Conservation (phyloP, 805 yeast species). For the Clavispora vitiphila region DNA sequence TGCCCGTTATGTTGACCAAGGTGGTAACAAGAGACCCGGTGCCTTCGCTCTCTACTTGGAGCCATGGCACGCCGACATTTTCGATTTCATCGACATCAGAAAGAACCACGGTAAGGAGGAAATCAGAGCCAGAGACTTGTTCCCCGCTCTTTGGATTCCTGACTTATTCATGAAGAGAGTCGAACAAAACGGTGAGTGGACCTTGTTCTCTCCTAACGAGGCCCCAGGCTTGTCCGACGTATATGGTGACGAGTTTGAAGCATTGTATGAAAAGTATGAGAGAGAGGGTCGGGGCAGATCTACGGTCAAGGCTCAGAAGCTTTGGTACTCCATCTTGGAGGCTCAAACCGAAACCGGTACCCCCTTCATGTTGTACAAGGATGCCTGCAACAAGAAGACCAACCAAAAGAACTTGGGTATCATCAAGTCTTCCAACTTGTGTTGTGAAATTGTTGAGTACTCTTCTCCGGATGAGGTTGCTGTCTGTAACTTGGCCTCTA, state of each 20-base stretch:
- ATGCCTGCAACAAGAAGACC: conserved; percentile 54
- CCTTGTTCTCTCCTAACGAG: conserved; percentile 55
- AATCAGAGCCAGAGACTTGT: conserved; percentile 57
- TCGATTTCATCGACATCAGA: conserved; percentile 55
- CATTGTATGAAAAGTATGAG: conserved; percentile 49
- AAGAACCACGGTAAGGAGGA: conserved; percentile 64
- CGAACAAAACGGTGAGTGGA: conserved; percentile 52
- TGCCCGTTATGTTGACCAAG: conserved; percentile 61
- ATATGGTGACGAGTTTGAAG: conserved; percentile 53
- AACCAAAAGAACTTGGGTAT: conserved; percentile 58
- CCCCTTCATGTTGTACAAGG: conserved; percentile 61
- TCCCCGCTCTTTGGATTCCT: conserved; percentile 61
- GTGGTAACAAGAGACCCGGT: conserved; percentile 64
- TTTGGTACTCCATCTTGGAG: conserved; percentile 57
- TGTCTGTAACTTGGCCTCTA: conserved; percentile 58
- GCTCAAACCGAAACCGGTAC: conserved; percentile 65
- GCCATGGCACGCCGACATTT: conserved; percentile 61
- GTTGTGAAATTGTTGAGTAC: conserved; percentile 61
- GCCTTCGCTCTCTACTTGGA: conserved; percentile 58
- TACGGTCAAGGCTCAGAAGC: conserved; percentile 53
- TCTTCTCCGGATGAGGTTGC: conserved; percentile 56
- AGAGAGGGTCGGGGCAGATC: conserved; percentile 44
- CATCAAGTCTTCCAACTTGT: conserved; percentile 56
- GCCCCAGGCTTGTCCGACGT: conserved; percentile 53
- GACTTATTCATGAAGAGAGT: conserved; percentile 60